Evolutionary conservation across 208 protist species (phyloP).

Genomic region (Trichomonas vaginalis): DNA sequence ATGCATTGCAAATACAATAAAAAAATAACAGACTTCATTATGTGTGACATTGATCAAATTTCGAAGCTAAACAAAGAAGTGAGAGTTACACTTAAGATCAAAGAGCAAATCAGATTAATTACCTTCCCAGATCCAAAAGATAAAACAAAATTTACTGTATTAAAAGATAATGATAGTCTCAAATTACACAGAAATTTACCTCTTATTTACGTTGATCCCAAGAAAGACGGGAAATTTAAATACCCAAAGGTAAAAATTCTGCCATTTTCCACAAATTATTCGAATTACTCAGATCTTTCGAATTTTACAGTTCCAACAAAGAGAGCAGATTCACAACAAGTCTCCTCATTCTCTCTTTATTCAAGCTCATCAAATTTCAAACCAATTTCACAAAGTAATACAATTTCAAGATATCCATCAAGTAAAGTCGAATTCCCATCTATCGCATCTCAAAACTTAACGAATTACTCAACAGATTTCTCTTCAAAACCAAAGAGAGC

Average conservation of each 20-base stretch:
- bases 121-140: neutral
- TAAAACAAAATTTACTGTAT: neutral
- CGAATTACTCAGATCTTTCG: too few relatives aligned
- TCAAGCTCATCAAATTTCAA: neutral
- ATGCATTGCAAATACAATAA: neutral
- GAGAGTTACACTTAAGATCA: too few relatives aligned
- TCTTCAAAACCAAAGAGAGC: neutral
- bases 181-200: neutral
- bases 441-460: neutral
- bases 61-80: neutral
- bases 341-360: neutral
- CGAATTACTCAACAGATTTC: neutral
- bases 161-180: neutral
- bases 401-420: neutral
- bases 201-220: neutral
- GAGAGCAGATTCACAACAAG: neutral
- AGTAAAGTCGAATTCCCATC: neutral
- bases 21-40: neutral
- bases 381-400: neutral
- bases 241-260: neutral
- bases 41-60: neutral
- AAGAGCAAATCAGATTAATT: too few relatives aligned
- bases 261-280: neutral
- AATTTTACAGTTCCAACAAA: too few relatives aligned
- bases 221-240: neutral